A percentile compares a stretch with the other conserved stretches of the same genome.
Conservation (phyloP, 805 yeast genomes). For the Metschnikowia rubicola region DNA sequence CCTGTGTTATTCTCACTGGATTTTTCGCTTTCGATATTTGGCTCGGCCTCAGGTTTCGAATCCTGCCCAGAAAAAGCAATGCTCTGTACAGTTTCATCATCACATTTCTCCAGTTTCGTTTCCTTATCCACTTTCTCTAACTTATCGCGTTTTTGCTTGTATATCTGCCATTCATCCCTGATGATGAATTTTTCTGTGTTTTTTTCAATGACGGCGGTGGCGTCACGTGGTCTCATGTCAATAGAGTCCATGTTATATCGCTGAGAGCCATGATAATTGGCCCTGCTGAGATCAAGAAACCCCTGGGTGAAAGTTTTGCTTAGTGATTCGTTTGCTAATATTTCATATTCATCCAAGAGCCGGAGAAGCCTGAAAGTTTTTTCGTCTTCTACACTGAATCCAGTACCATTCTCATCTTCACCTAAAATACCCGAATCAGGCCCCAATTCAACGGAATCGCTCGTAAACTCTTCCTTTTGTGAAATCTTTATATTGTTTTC, state of each 20-base stretch:
- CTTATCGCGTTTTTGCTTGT: neutral
- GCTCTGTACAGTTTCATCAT: neutral
- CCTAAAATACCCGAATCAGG: no score
- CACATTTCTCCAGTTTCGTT: neutral
- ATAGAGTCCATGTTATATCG: slow-evolving; percentile 40
- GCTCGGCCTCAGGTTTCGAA: neutral
- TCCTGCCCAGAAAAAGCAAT: no score
- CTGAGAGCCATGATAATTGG: slow-evolving; percentile 36
- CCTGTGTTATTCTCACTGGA: neutral
- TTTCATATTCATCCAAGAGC: slow-evolving; percentile 33
- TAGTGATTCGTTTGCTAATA: slow-evolving; percentile 17
- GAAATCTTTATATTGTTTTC: no score
- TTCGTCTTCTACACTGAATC: neutral
- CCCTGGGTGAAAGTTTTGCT: slow-evolving; percentile 30
- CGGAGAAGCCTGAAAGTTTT: slow-evolving; percentile 22
- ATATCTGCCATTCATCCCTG: slow-evolving; percentile 1
- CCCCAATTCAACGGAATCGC: no score
- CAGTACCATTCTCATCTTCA: no score
- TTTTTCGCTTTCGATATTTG: neutral
- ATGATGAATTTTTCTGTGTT: neutral
- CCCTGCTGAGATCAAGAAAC: slow-evolving; percentile 42
- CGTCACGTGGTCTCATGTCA: slow-evolving; percentile 34
- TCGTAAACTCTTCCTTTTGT: no score
- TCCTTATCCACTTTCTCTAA: slow-evolving; percentile 1
- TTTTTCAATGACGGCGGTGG: slow-evolving; percentile 21